Evolutionary conservation across 257 asterid species (phyloP).

Genomic region (Mitragyna speciosa): DNA sequence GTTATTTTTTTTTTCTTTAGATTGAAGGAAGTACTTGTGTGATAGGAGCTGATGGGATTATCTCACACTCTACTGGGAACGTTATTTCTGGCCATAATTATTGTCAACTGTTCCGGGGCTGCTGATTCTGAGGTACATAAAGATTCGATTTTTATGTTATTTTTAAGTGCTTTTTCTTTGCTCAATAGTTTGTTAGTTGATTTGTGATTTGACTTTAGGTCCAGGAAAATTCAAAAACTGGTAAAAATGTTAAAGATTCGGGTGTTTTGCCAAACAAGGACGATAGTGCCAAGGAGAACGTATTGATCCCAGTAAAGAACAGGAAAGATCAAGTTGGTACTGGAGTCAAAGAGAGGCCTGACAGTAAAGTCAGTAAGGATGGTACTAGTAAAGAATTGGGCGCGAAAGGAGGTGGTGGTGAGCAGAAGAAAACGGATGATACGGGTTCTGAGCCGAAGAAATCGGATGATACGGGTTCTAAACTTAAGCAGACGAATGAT

Average conservation of each 20-base stretch:
- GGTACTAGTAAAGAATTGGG: not conserved
- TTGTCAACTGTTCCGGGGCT: constrained; percentile 23
- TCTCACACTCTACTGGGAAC: constrained; percentile 29
- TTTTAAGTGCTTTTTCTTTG: not conserved
- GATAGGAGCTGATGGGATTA: constrained; percentile 53
- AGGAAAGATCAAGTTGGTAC: constrained; percentile 14
- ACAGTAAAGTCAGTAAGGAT: not conserved
- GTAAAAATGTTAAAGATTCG: constrained; percentile 17
- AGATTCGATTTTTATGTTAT: constrained; percentile 9
- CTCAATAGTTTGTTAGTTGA: constrained; percentile 3
- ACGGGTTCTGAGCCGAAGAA: not conserved
- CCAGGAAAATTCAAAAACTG: constrained; percentile 25
- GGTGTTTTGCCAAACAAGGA: constrained; percentile 18
- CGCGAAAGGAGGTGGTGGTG: not conserved
- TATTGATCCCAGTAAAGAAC: constrained; percentile 29
- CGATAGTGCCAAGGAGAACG: constrained; percentile 29
- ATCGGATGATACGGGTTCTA: constrained; percentile 16
- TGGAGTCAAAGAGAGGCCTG: constrained; percentile 10
- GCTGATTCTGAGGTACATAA: constrained; percentile 58
- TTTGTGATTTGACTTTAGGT: constrained; percentile 34
- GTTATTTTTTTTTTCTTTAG: not conserved
- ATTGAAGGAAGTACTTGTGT: constrained; percentile 2
- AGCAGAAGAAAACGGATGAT: not conserved
- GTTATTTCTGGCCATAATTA: constrained; percentile 36
- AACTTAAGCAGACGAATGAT: not conserved